Base-by-base conservation (phyloP, 2,329 filamentous ascomycete species). In the Trichoderma citrinoviride region DNA sequence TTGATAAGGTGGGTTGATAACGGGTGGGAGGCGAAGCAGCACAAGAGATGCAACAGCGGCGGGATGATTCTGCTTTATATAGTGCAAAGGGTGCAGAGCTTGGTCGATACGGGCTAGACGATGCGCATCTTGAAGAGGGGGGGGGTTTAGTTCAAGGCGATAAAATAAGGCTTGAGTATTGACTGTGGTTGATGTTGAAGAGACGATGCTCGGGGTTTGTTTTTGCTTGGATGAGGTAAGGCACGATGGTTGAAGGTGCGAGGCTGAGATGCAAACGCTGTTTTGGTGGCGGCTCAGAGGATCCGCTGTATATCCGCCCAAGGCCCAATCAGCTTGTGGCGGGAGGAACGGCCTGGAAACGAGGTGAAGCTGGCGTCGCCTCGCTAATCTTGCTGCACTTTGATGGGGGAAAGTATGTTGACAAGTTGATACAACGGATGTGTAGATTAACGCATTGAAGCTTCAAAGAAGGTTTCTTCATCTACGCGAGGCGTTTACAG, bases 281-380 rank as follows among this genome's bases (percentile, higher is more conserved):
- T 21, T 40, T 61, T 61, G 44, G 57, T 61, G 57, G 57, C 57
- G 57, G 40, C 50, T 14, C 33, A 14, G 33, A 37, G 33, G 33
- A 41, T 41, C 46, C 57, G 57, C 57, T 41, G 21, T 49, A 50
- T 61, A 52, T 14, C 57, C 57, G 57, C 23, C 21, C 19, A 41
- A 19, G 57, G 41, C 4, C 57, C 46, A 27, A 37, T 37, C 33
- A 37, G 33, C 33, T 21, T 21, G 25, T 19, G 15, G 56, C 21
- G 19, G 56, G 43, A 40, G 15, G 15, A 15, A n/a, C 46, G 21
- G 6, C 23, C 10, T 12, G 19, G 37, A 19, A 6, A 4, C 12
- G 23, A 50, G 21, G 29, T 29, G 23, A 17, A 29, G 8, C 6
- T 14, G 15, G 15, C 15, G 19, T 17, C 19, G 29, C 49, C 14